Evolutionary conservation across 1,284 basidiomycete genomes (phyloP), one percentile per base, ranked within the genome.

Genomic region (Irpex rosettiformis): DNA sequence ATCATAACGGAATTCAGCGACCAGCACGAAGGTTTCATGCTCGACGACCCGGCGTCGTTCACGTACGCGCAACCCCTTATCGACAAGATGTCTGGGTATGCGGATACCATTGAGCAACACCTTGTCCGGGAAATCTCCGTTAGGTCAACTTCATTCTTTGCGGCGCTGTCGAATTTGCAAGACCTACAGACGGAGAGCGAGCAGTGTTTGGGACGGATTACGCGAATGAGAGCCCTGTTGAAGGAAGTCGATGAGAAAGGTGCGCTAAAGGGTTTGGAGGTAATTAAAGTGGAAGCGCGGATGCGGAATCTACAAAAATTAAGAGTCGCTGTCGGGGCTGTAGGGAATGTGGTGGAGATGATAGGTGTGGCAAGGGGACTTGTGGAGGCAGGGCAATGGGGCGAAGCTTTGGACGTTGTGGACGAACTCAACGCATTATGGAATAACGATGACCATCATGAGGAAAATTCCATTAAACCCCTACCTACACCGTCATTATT

Each of bases 91-190:
- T 95, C 94, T 11, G 89, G 94, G 61, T 91, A 98, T 68, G 89
- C 96, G 5, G 97, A 98, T 71, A 91, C 92, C 1, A 85, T 99
- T 61, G 96, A 99, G 69, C 88, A 95, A 63, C 96, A 99, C 70
- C 89, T 99, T 56, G 86, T 97, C 13, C 87, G 88, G 65, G 96
- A 98, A 74, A 97, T 99, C 57, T 91, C 92, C 5, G 77, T 90
- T 8, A 89, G 96, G 3, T 94, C 94, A 0, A 85, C 92, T 0
- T 94, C 94, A 2, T 99, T 99, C 82, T 99, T 99, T 69, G 91
- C 95, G 1, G 97, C 96, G 1, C 83, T 99, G 22, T 86, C 93
- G 7, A 98, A 98, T 70, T 79, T 99, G 10, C 93, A 98, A 68
- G 90, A 94, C 63, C 83, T 99, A 4, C 92, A 94, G 67, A 85